Evolutionary conservation across 805 yeast species (phyloP).

Genomic region (Candida suzukii): DNA sequence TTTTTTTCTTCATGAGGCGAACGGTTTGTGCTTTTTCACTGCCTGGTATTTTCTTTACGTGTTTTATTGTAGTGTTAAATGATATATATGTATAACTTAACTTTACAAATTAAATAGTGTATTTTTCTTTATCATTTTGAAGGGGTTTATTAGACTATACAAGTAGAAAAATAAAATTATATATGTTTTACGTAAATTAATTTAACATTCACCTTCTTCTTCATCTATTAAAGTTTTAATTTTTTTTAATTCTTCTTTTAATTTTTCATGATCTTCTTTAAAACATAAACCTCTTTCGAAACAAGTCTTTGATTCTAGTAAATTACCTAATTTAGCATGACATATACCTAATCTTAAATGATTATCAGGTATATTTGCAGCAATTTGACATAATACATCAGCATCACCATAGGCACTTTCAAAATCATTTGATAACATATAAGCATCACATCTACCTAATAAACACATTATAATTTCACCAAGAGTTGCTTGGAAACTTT

Average conservation of each 20-base stretch:
- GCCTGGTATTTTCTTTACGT: too few species aligned
- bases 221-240: constrained; percentile 42
- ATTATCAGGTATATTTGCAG: constrained; percentile 58
- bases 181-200: too few species aligned
- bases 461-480: constrained; percentile 62
- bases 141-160: too few species aligned
- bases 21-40: too few species aligned
- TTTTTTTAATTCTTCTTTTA: constrained; percentile 39
- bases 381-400: constrained; percentile 55
- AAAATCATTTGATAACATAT: constrained; percentile 46
- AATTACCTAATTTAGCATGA: constrained; percentile 52
- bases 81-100: too few species aligned
- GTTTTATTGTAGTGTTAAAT: too few species aligned
- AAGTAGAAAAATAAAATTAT: too few species aligned
- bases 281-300: constrained; percentile 71
- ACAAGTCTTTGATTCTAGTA: constrained; percentile 54
- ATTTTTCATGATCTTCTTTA: constrained; percentile 43
- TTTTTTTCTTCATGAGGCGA: too few species aligned
- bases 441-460: constrained; percentile 67
- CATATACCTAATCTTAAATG: constrained; percentile 68
- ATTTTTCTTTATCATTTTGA: too few species aligned
- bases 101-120: too few species aligned
- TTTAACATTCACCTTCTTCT: constrained; percentile 47
- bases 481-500: constrained; percentile 62
- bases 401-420: constrained; percentile 62